Evolutionary conservation across 2,329 filamentous ascomycete genomes (phyloP).

Genomic region (Exophiala lecanii-corni): DNA sequence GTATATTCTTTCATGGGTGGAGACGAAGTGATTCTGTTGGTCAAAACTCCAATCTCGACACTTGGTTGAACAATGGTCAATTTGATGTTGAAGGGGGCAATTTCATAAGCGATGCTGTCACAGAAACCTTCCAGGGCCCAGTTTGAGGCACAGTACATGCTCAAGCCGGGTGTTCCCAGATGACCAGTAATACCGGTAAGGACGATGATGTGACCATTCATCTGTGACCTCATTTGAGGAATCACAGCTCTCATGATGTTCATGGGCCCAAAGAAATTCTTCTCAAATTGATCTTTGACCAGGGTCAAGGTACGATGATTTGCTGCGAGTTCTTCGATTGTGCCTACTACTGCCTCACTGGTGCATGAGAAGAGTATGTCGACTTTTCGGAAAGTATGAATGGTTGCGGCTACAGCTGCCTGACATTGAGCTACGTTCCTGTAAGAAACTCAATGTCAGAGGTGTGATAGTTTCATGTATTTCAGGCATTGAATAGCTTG

Average conservation of each 20-base stretch:
- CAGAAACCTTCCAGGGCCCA: slow-evolving; percentile 97
- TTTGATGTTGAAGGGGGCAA: slow-evolving; percentile 94
- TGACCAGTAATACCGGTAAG: slow-evolving; percentile 88
- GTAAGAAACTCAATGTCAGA: neutral
- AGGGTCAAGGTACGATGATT: slow-evolving; percentile 68
- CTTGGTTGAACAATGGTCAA: slow-evolving; percentile 94
- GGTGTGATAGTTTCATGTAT: no score
- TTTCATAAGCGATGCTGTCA: slow-evolving; percentile 89
- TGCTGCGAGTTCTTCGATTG: slow-evolving; percentile 82
- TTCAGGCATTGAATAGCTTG: no score
- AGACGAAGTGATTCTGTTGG: slow-evolving; percentile 79
- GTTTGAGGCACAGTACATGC: slow-evolving; percentile 85
- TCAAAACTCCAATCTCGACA: slow-evolving; percentile 83
- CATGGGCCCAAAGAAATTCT: slow-evolving; percentile 90
- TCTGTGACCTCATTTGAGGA: slow-evolving; percentile 71
- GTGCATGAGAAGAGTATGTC: slow-evolving; percentile 89
- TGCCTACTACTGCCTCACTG: slow-evolving; percentile 82
- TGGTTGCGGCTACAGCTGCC: slow-evolving; percentile 79
- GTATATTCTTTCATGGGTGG: slow-evolving; percentile 70
- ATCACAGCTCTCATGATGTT: slow-evolving; percentile 90
- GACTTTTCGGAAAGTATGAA: slow-evolving; percentile 76
- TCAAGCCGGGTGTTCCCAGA: slow-evolving; percentile 84
- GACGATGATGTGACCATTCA: slow-evolving; percentile 84
- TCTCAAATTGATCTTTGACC: slow-evolving; percentile 86
- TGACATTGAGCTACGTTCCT: slow-evolving; percentile 64